phyloP scores from a whole-genome alignment of 805 yeast genomes.

The Candida rishiriensis region DNA sequence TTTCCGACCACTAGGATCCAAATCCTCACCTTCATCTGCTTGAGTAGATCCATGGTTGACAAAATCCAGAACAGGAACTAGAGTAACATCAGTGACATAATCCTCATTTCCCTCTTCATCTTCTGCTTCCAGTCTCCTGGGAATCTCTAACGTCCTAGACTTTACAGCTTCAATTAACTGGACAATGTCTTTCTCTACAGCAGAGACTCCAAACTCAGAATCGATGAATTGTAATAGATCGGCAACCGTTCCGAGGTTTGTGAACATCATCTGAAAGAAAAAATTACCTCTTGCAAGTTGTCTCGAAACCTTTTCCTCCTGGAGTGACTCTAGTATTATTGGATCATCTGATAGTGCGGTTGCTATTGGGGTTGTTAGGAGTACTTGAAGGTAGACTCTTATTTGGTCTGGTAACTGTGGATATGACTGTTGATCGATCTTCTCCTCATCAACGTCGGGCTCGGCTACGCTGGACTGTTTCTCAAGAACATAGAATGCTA shows the following conservation, averaged over 20 bases:
- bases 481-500: conserved; percentile 16
- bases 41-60: conserved; percentile 45
- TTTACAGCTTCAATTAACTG: conserved; percentile 39
- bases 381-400: conserved; percentile 30
- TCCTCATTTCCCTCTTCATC: conserved; percentile 27
- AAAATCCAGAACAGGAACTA: conserved; percentile 67
- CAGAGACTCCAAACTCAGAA: not conserved
- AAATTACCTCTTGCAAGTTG: conserved; percentile 12
- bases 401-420: conserved; percentile 5
- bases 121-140: conserved; percentile 28
- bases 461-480: not conserved
- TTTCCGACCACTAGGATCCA: conserved; percentile 13
- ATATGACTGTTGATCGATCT: not conserved
- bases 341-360: conserved; percentile 25
- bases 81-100: conserved; percentile 45
- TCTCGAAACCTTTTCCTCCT: conserved; percentile 8
- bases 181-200: conserved; percentile 6
- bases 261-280: conserved; percentile 9
- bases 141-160: conserved; percentile 64
- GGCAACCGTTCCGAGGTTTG: not conserved
- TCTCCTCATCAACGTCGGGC: not conserved
- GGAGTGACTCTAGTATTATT: conserved; percentile 18
- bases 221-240: conserved; percentile 2
- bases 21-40: conserved; percentile 20
- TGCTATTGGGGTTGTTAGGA: conserved; percentile 30